Evolutionary conservation across 306 rosid genomes (phyloP).

Genomic region (Pyrus betulifolia): DNA sequence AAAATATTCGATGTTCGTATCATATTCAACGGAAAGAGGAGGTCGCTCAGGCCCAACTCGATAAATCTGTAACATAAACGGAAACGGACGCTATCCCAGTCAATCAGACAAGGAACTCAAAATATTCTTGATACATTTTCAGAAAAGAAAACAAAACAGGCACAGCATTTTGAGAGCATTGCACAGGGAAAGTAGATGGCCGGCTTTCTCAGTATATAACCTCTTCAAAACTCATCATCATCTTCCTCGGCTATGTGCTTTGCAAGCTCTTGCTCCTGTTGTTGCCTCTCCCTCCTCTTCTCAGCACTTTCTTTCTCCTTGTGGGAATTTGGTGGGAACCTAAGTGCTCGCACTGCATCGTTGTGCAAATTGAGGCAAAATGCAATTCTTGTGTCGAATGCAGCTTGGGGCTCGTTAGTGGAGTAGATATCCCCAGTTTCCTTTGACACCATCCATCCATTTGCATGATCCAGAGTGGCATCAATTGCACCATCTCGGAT

Average conservation of each 20-base stretch:
- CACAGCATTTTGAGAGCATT: not conserved
- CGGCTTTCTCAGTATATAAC: not conserved
- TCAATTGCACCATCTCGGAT: conserved; percentile 81
- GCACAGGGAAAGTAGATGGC: not conserved
- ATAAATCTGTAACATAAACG: not conserved
- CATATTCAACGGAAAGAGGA: not conserved
- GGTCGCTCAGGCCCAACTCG: not conserved
- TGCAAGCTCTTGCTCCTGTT: conserved; percentile 56
- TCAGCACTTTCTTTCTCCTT: conserved; percentile 52
- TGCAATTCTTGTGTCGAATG: conserved; percentile 88
- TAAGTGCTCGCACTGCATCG: conserved; percentile 78
- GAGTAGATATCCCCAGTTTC: conserved; percentile 94
- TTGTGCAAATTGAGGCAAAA: conserved; percentile 94
- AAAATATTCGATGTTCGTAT: not conserved
- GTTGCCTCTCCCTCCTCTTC: conserved; percentile 50
- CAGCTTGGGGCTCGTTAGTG: conserved; percentile 82
- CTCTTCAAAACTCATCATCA: conserved; percentile 40
- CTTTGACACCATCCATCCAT: conserved; percentile 90
- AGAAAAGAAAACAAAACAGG: not conserved
- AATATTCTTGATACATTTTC: conserved; percentile 5
- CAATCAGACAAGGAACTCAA: not conserved
- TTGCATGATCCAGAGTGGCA: conserved; percentile 64
- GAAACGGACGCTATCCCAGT: not conserved
- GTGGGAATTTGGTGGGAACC: conserved; percentile 47
- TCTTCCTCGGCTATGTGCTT: conserved; percentile 53